A percentile compares a stretch with the other conserved stretches of the same genome.
Evolutionary conservation across 192 early-diverging fungal genomes (phyloP).

Genomic region (Rhizoclosmatium sp.): DNA sequence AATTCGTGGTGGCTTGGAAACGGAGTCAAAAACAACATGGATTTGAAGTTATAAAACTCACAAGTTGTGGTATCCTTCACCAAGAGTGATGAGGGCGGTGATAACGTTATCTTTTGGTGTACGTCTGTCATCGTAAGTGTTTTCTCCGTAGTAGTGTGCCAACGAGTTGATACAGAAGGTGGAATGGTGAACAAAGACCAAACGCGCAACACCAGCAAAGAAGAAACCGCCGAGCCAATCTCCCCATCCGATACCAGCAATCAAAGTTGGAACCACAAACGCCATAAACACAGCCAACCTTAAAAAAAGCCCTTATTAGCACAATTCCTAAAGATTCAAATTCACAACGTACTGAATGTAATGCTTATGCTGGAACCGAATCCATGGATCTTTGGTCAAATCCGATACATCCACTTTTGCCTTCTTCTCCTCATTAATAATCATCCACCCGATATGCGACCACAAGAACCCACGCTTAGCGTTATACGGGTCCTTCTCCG

Average conservation of each 20-base stretch:
- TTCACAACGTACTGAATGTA: slow-evolving; percentile 41
- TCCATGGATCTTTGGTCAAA: slow-evolving; percentile 53
- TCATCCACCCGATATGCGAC: slow-evolving; percentile 63
- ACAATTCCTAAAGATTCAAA: not conserved
- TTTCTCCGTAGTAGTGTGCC: slow-evolving; percentile 59
- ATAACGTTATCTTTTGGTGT: slow-evolving; percentile 65
- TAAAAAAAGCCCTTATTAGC: not conserved
- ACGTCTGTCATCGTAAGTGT: slow-evolving; percentile 73
- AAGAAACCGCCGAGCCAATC: slow-evolving; percentile 66
- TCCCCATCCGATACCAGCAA: slow-evolving; percentile 78
- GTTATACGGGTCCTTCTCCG: slow-evolving; percentile 60
- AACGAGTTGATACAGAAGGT: slow-evolving; percentile 66
- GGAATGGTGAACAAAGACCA: slow-evolving; percentile 62
- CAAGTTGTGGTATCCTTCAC: slow-evolving; percentile 76
- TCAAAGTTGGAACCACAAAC: slow-evolving; percentile 79
- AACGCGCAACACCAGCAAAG: slow-evolving; percentile 54
- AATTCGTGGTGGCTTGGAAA: slow-evolving; percentile 64
- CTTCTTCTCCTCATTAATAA: slow-evolving; percentile 46
- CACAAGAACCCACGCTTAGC: slow-evolving; percentile 57
- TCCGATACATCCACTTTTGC: slow-evolving; percentile 54
- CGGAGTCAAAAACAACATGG: too few species aligned
- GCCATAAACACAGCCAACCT: slow-evolving; percentile 73
- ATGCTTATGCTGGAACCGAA: slow-evolving; percentile 56
- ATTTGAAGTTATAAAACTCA: too few species aligned
- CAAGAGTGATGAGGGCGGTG: slow-evolving; percentile 57